A percentile compares a stretch with the other conserved stretches of the same genome.
phyloP scores from a whole-genome alignment of 2,329 filamentous ascomycete genomes.

The Calonectria honghensis region DNA sequence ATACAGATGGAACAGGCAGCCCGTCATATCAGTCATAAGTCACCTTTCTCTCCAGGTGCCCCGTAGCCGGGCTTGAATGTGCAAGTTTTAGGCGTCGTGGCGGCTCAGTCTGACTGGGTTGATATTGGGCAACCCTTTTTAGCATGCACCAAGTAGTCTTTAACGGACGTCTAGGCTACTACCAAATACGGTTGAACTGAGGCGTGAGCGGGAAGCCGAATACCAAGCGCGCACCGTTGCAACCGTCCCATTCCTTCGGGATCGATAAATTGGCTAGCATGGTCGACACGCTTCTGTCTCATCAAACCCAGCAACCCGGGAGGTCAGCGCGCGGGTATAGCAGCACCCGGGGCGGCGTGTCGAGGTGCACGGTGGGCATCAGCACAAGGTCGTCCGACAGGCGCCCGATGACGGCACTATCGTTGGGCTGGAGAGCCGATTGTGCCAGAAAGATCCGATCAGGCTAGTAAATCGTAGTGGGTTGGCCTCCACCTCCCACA shows the following conservation, averaged over 20 bases:
- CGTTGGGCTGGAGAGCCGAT: constrained; percentile 48
- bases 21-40: constrained; percentile 40
- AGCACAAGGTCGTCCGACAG: constrained; percentile 17
- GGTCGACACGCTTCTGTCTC: constrained; percentile 40
- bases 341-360: constrained; percentile 7
- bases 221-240: constrained; percentile 45
- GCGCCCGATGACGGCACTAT: constrained; percentile 47
- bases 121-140: constrained; percentile 7
- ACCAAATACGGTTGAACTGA: constrained; percentile 4
- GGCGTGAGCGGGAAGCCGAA: constrained; percentile 46
- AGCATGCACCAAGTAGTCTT: not conserved
- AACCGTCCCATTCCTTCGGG: constrained; percentile 34
- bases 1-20: constrained; percentile 51
- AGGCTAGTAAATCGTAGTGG: constrained; percentile 51
- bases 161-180: not conserved
- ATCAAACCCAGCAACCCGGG: constrained; percentile 36
- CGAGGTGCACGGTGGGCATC: constrained; percentile 25
- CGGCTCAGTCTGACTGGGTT: constrained; percentile 4
- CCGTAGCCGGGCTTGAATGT: constrained; percentile 16
- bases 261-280: constrained; percentile 31
- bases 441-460: constrained; percentile 55
- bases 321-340: constrained; percentile 7
- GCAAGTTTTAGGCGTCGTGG: constrained; percentile 4
- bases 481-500: constrained; percentile 52
- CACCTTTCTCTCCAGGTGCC: constrained; percentile 5